Percentiles rank a stretch among this genome's conserved stretches.
These are phyloP conservation scores for Neurospora pannonica DNA, from an alignment of 495 filamentous ascomycete genomes.

Conservation along the genomic window DNA sequence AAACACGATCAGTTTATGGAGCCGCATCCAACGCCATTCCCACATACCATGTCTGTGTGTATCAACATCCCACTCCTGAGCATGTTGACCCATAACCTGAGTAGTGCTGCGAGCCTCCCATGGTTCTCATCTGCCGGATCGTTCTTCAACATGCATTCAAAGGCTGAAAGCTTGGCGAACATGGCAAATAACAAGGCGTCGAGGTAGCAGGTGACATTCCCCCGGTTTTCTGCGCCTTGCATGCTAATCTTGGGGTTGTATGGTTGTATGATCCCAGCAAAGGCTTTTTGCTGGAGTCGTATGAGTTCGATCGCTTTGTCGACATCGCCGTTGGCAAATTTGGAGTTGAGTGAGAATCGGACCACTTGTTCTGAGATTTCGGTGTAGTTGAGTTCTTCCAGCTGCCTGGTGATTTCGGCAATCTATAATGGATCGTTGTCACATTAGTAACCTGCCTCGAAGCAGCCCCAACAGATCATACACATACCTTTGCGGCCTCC, in stretches of 20 bases:
- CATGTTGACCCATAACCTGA: slow-evolving; percentile 91
- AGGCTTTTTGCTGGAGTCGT: slow-evolving; percentile 63
- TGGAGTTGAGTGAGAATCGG: slow-evolving; percentile 56
- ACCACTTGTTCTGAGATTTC: slow-evolving; percentile 53
- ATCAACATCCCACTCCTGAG: slow-evolving; percentile 77
- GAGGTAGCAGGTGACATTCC: slow-evolving; percentile 81
- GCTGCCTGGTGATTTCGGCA: slow-evolving; percentile 41
- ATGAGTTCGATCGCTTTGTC: slow-evolving; percentile 71
- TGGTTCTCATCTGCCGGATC: slow-evolving; percentile 57
- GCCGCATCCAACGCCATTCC: not conserved
- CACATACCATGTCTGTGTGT: slow-evolving; percentile 69
- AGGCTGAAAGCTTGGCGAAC: slow-evolving; percentile 83
- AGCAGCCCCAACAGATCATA: not conserved
- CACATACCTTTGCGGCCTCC: slow-evolving; percentile 29
- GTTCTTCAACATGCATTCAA: slow-evolving; percentile 71
- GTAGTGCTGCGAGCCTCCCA: slow-evolving; percentile 58
- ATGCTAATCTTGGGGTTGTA: slow-evolving; percentile 63
- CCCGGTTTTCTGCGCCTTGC: slow-evolving; percentile 78
- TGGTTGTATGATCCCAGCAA: slow-evolving; percentile 66
- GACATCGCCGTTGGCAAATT: slow-evolving; percentile 56
- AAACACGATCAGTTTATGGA: slow-evolving; percentile 21
- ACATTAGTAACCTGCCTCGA: not conserved
- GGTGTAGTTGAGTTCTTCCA: slow-evolving; percentile 44
- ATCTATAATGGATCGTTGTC: slow-evolving; percentile 32
- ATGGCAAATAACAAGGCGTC: slow-evolving; percentile 93